phyloP scores from a whole-genome alignment of 75 land plant genomes.

The Sequoiadendron giganteum region DNA sequence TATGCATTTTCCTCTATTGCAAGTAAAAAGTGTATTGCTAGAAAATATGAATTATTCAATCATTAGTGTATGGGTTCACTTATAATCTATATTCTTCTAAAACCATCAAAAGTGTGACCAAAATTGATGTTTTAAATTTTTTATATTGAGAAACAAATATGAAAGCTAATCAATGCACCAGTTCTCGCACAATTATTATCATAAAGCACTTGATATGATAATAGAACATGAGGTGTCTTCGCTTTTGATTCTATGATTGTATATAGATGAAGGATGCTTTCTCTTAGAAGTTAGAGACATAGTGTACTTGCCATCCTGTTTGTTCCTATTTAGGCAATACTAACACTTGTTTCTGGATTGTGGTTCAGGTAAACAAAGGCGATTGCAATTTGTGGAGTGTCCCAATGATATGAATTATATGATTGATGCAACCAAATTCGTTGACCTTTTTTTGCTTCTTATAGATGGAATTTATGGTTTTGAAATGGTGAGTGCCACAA shows the following conservation, averaged over 20 bases:
- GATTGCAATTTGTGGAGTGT: slow-evolving; percentile 95
- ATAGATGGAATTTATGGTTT: slow-evolving; percentile 98
- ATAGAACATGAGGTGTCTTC: background rate
- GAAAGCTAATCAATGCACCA: background rate
- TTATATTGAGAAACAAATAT: background rate
- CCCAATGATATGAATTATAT: slow-evolving; percentile 96
- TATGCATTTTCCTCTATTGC: background rate
- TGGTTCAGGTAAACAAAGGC: slow-evolving; percentile 74
- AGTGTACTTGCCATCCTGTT: background rate
- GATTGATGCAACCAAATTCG: slow-evolving; percentile 97
- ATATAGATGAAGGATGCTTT: background rate
- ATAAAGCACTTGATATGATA: background rate
- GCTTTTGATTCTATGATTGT: background rate
- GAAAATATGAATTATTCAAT: no score
- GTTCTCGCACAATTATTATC: background rate
- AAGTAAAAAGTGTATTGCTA: no score
- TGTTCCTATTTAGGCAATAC: background rate
- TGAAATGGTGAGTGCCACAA: slow-evolving; percentile 79
- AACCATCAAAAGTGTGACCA: background rate
- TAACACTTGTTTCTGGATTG: background rate
- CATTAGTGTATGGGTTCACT: background rate
- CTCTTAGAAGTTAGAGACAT: background rate
- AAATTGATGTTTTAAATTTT: background rate
- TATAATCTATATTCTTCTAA: background rate
- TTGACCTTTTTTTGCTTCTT: slow-evolving; percentile 85